phyloP scores from a whole-genome alignment of 768 basidiomycete species.

The Glaciozyma martinii region DNA sequence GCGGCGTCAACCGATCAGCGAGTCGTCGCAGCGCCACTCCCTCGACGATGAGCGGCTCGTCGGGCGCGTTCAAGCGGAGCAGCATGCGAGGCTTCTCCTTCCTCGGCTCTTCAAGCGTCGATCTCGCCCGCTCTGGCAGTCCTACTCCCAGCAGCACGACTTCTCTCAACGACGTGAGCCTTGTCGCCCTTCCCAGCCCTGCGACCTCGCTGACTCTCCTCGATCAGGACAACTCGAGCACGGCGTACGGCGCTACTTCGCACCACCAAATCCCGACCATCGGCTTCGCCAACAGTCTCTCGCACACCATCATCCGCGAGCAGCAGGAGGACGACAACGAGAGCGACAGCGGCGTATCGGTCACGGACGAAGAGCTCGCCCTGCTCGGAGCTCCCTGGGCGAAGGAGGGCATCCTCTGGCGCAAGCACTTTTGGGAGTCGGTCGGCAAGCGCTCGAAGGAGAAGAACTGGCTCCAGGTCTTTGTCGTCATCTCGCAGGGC shows the following conservation, averaged over 20 bases:
- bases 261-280: slow-evolving; percentile 54
- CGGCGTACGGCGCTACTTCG: slow-evolving; percentile 24
- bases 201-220: slow-evolving; percentile 40
- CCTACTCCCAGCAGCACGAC: slow-evolving; percentile 91
- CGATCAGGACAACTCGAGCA: slow-evolving; percentile 43
- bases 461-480: slow-evolving; percentile 87
- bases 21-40: slow-evolving; percentile 49
- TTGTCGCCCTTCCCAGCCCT: background rate
- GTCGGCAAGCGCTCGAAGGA: slow-evolving; percentile 73
- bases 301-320: slow-evolving; percentile 92
- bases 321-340: slow-evolving; percentile 80
- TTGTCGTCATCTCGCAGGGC: slow-evolving; percentile 90
- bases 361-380: slow-evolving; percentile 79
- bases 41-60: background rate
- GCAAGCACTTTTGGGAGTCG: slow-evolving; percentile 90
- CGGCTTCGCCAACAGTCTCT: slow-evolving; percentile 96
- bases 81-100: slow-evolving; percentile 83
- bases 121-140: slow-evolving; percentile 65
- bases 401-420: slow-evolving; percentile 90
- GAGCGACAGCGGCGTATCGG: slow-evolving; percentile 34
- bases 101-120: slow-evolving; percentile 58
- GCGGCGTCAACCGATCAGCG: slow-evolving; percentile 22
- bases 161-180: slow-evolving; percentile 63
- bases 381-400: slow-evolving; percentile 96
- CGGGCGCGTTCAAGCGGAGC: slow-evolving; percentile 73